Percentiles rank a stretch among this genome's conserved stretches.
Conservation (phyloP, 495 filamentous ascomycete genomes). For the Pseudoneurospora amorphoporcata region DNA sequence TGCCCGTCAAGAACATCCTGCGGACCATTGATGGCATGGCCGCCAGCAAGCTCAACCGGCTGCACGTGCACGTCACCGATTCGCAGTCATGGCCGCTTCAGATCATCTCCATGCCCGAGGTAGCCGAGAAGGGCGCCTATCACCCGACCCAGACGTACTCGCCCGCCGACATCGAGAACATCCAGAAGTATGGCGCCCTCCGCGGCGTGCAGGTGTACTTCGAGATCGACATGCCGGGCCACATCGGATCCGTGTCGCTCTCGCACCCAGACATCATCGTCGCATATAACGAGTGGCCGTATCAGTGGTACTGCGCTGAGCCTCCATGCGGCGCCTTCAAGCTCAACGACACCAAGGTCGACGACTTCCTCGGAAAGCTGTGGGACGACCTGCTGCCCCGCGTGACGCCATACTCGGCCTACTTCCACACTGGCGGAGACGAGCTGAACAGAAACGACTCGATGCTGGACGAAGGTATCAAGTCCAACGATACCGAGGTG, state of each 20-base stretch:
- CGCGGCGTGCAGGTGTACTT: conserved; percentile 64
- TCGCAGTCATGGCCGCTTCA: conserved; percentile 77
- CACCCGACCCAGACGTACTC: conserved; percentile 48
- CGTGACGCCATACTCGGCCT: conserved; percentile 50
- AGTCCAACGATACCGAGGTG: conserved; percentile 47
- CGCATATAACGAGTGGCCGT: conserved; percentile 59
- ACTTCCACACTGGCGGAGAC: conserved; percentile 79
- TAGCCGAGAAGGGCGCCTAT: conserved; percentile 62
- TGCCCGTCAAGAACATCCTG: conserved; percentile 50
- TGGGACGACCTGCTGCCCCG: conserved; percentile 65
- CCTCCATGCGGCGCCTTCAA: conserved; percentile 69
- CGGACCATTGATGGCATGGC: conserved; percentile 61
- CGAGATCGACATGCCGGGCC: conserved; percentile 76
- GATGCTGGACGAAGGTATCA: conserved; percentile 56
- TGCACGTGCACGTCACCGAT: conserved; percentile 73
- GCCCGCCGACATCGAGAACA: conserved; percentile 46
- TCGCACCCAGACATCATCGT: conserved; percentile 65
- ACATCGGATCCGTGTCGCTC: conserved; percentile 53
- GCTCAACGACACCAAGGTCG: conserved; percentile 56
- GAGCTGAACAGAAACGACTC: conserved; percentile 70
- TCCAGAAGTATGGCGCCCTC: conserved; percentile 56
- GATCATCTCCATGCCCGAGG: conserved; percentile 59
- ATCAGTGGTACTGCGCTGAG: conserved; percentile 56
- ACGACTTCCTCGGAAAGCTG: conserved; percentile 56
- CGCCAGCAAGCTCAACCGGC: conserved; percentile 68